Base-by-base conservation (phyloP, 257 asterid genomes). In the Datura wrightii region DNA sequence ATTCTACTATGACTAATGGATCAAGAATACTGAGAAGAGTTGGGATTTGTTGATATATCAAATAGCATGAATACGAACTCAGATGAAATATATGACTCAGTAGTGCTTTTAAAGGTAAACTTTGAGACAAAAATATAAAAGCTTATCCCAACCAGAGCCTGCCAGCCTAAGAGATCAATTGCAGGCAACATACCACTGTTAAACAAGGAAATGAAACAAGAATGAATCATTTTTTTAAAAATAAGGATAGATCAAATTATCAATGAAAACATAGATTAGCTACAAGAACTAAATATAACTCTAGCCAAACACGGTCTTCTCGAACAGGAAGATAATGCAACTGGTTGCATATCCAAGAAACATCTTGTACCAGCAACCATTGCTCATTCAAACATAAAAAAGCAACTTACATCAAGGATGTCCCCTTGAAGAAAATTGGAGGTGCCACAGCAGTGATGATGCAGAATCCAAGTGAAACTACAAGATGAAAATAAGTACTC, bases 101-200 rank as follows among this genome's bases (percentile, higher is more conserved):
- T 19, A 67, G 63, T 15, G 31, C 44, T 39, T 79, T 85, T 10
- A 86, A 56, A 39, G 65, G 19, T 69, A 85, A 58, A 80, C 83
- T 48, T 76, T 89, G 85, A 69, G 85, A 85, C 85, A 81, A 62
- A 69, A 39, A 2, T 10, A 34, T 56, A 69, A 79, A 39, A 82
- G 63, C 95, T 90, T 90, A 93, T 95, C 95, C 94, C 97, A 88
- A 90, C 95, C 66, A 93, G 71, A 80, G 86, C 83, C 83, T 86
- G 91, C 59, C 79, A 88, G 39, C 60, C 82, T 85, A 92, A 80
- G 67, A 93, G 83, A 72, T 89, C 95, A 67, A 93, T 83, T 59
- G 97, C 95, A 63, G 97, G 94, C 89, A 93, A 92, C 87, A 95
- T 92, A 82, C 98, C 98, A 53, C 98, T 95, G 97, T 84, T 78